These are phyloP conservation scores for Lumnitzera littorea DNA, from an alignment of 345 rosid genomes.

Conservation along the genomic window DNA sequence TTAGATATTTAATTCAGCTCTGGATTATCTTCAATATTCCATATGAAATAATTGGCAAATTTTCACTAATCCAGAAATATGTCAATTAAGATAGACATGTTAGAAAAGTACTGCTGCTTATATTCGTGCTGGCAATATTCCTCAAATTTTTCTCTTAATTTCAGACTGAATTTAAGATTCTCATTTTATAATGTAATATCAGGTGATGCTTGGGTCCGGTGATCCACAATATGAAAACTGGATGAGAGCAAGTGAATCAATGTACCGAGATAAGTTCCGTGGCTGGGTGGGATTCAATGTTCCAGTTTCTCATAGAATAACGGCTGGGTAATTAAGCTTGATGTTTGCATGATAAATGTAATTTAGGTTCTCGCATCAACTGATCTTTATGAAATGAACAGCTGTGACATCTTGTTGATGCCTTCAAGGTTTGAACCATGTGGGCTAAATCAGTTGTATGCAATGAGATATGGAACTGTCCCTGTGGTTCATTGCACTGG, in stretches of 20 bases:
- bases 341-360: background rate
- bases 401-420: constrained; percentile 94
- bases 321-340: constrained; percentile 68
- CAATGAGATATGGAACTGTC: constrained; percentile 93
- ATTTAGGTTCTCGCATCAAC: background rate
- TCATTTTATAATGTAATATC: constrained; percentile 8
- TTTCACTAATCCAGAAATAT: too few species aligned
- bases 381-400: constrained; percentile 26
- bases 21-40: too few species aligned
- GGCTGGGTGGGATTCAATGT: constrained; percentile 98
- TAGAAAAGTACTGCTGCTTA: too few species aligned
- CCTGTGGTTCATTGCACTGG: constrained; percentile 94
- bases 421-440: constrained; percentile 98
- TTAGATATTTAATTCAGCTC: too few species aligned
- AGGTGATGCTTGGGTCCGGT: constrained; percentile 99
- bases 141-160: background rate
- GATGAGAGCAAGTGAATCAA: constrained; percentile 76
- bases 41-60: too few species aligned
- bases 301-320: constrained; percentile 86
- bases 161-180: background rate
- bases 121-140: background rate
- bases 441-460: constrained; percentile 89
- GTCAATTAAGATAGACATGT: too few species aligned
- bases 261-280: constrained; percentile 67
- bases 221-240: constrained; percentile 65